phyloP scores from a whole-genome alignment of 2,329 filamentous ascomycete genomes.

The Cladophialophora psammophila region DNA sequence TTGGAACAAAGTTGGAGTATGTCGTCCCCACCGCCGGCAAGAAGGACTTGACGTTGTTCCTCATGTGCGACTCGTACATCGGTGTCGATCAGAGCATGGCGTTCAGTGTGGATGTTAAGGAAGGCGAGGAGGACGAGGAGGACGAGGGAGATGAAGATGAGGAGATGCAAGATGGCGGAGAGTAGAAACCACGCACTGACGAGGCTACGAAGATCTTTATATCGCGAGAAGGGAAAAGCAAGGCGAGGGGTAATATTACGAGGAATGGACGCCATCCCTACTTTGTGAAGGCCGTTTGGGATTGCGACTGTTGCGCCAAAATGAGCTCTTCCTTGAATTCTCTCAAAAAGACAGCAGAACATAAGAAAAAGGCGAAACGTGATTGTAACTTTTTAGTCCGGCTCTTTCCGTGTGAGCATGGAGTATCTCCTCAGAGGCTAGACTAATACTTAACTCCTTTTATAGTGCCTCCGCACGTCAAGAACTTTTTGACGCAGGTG shows the following conservation, averaged over 20 bases:
- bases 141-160: conserved; percentile 76
- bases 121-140: conserved; percentile 94
- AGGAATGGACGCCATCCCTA: background rate
- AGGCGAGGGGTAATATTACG: background rate
- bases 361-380: background rate
- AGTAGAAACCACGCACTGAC: background rate
- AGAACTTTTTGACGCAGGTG: conserved; percentile 1
- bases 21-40: conserved; percentile 83
- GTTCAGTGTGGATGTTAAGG: conserved; percentile 83
- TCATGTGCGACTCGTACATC: conserved; percentile 97
- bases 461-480: conserved; percentile 1
- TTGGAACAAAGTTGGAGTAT: conserved; percentile 85
- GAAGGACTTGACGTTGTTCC: conserved; percentile 86
- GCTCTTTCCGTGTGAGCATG: background rate
- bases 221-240: background rate
- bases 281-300: background rate
- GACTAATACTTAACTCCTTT: background rate
- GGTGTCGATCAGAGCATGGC: conserved; percentile 95
- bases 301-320: background rate
- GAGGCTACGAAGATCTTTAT: background rate
- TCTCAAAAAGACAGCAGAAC: background rate
- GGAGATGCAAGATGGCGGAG: conserved; percentile 19
- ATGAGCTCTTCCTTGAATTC: background rate
- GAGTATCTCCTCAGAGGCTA: background rate
- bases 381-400: background rate